Conservation (phyloP, 1,139 yeast species). For the Magnusiomyces sp. region DNA sequence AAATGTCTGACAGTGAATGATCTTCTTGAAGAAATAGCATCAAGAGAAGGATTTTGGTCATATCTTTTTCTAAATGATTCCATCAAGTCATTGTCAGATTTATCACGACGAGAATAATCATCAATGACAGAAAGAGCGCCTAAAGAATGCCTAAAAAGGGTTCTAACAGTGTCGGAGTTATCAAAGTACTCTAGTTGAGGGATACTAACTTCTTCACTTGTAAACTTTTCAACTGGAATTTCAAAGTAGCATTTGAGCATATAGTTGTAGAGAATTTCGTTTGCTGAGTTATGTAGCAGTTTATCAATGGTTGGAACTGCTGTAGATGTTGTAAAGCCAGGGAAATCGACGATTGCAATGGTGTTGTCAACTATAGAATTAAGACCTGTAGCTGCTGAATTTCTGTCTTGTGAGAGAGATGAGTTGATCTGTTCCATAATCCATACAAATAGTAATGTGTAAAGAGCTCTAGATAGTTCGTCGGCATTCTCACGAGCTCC, state of each 20-base stretch:
- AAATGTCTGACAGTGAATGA: conserved; percentile 34
- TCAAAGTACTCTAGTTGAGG: conserved; percentile 35
- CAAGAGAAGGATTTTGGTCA: conserved; percentile 27
- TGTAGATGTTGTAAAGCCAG: conserved; percentile 34
- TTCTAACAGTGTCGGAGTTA: conserved; percentile 34
- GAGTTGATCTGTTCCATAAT: conserved; percentile 34
- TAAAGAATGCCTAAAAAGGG: conserved; percentile 30
- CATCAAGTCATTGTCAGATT: conserved; percentile 29
- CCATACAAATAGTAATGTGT: conserved; percentile 36
- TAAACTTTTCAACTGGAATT: conserved; percentile 32
- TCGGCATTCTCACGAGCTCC: conserved; percentile 39
- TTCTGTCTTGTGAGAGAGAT: conserved; percentile 28
- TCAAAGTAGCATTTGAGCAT: conserved; percentile 33
- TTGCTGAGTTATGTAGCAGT: conserved; percentile 36
- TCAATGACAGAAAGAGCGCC: conserved; percentile 35
- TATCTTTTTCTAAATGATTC: conserved; percentile 31
- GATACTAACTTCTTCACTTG: conserved; percentile 34
- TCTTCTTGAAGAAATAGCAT: conserved; percentile 23
- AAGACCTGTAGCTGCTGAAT: conserved; percentile 14
- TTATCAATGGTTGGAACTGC: conserved; percentile 33
- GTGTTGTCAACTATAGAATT: conserved; percentile 32
- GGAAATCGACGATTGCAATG: conserved; percentile 35
- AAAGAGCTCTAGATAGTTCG: conserved; percentile 36
- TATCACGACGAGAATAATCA: conserved; percentile 33
- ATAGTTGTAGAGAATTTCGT: conserved; percentile 35